Conservation (phyloP, 164 flowering plant genomes). For the Amborella trichopoda region DNA sequence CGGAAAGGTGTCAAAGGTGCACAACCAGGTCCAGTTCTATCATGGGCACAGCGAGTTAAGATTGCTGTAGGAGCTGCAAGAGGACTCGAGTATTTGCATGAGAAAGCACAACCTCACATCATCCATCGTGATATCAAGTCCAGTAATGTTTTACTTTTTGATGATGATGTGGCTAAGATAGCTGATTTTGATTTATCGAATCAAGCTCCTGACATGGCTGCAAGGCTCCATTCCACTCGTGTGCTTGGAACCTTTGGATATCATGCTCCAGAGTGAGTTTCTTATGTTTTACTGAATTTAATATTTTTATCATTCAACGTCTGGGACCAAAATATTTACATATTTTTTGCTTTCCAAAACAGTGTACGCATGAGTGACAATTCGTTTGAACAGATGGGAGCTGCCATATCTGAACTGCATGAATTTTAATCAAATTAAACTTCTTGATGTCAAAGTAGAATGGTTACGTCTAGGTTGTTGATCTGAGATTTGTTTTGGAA, state of each 20-base stretch:
- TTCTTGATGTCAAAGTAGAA: too few relatives aligned
- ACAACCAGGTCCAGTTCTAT: conserved; percentile 68
- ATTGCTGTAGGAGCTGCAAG: conserved; percentile 86
- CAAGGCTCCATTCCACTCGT: conserved; percentile 93
- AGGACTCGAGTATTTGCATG: conserved; percentile 85
- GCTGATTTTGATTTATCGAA: conserved; percentile 85
- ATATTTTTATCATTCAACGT: too few relatives aligned
- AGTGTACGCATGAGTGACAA: too few relatives aligned
- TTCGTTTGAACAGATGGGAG: too few relatives aligned
- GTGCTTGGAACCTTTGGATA: conserved; percentile 90
- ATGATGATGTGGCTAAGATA: conserved; percentile 71
- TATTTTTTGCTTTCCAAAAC: neutral
- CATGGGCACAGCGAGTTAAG: conserved; percentile 82
- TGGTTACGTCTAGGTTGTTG: too few relatives aligned
- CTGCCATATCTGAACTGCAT: too few relatives aligned
- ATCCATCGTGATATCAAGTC: conserved; percentile 86
- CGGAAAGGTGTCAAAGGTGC: conserved; percentile 80
- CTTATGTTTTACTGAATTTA: neutral
- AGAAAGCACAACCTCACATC: conserved; percentile 57
- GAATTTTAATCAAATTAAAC: too few relatives aligned
- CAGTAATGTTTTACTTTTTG: conserved; percentile 65
- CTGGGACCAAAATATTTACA: neutral
- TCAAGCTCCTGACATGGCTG: conserved; percentile 81
- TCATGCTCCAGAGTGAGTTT: conserved; percentile 88
- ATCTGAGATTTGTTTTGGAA: too few relatives aligned